Base-by-base conservation (phyloP, 1,139 yeast species). In the Yamadazyma sp. region DNA sequence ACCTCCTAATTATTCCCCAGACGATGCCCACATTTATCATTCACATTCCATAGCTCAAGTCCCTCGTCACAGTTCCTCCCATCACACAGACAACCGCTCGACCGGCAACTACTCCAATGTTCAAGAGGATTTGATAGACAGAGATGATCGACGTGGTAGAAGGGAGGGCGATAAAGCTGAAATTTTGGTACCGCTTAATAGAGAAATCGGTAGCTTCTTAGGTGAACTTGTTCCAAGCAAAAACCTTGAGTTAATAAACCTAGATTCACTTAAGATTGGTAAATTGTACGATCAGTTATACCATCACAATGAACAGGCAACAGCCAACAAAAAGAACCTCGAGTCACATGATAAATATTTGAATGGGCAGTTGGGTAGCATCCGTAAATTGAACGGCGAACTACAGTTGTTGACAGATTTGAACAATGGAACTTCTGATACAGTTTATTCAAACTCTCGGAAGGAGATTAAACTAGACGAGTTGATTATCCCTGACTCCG, bases 401-500 rank as follows among this genome's bases (percentile, higher is more conserved):
- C 51, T 69, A 30, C 43, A 49, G 5, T 36, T 43, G 16, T 42
- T 66, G 30, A 63, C 62, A 16, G 51, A 51, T 5, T 31, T 54
- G 8, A 66, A 68, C 42, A 43, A 52, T 3, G 39, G 45, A 4
- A n/a, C 13, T 3, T 31, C 31, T 3, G 27, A 51, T 13, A 44
- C 48, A 21, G 56, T 70, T 1, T 40, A 48, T 27, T 46, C 56
- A 1, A 45, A 44, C 14, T 34, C 44, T 2, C 6, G 41, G 46
- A 6, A 38, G 11, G 16, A 18, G 10, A 29, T 65, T 18, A 45
- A 48, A 2, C 44, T 70, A 16, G 75, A 69, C 38, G 69, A 68
- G 18, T 45, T 70, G 21, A 56, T 70, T 5, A 56, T 68, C 3
- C 67, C 76, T 1, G 76, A 71, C 40, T 71, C 65, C 62, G 62